Evolutionary conservation across 176 grass and related monocot species (phyloP).

Genomic region (Eremochloa ophiuroides): DNA sequence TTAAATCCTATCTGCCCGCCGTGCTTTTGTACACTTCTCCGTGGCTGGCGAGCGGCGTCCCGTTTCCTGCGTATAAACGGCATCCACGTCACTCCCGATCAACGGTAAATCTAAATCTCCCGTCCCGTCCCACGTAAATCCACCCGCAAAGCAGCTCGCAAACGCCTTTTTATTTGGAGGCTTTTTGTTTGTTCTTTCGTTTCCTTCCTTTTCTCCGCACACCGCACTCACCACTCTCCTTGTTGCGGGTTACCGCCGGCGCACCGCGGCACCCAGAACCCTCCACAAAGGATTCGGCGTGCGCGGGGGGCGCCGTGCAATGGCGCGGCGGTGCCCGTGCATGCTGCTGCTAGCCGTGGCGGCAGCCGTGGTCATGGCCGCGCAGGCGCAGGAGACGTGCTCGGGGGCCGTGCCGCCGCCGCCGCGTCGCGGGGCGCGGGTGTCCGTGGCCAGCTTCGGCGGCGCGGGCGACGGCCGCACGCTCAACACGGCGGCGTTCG

Average conservation of each 20-base stretch:
- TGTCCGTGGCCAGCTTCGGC: constrained; percentile 69
- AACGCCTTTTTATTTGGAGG: too few species aligned
- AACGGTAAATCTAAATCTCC: constrained; percentile 1
- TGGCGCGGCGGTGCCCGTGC: background rate
- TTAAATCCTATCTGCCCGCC: background rate
- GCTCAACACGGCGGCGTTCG: constrained; percentile 57
- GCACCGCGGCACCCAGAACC: background rate
- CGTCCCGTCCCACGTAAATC: constrained; percentile 31
- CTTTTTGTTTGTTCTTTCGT: constrained; percentile 1
- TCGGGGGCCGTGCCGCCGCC: constrained; percentile 38
- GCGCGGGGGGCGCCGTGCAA: background rate
- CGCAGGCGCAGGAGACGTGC: constrained; percentile 49
- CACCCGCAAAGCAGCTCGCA: constrained; percentile 15
- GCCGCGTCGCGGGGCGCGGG: constrained; percentile 49
- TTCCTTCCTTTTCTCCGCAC: background rate
- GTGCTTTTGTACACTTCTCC: background rate
- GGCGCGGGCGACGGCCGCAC: constrained; percentile 58
- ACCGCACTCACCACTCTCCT: background rate
- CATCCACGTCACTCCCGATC: background rate
- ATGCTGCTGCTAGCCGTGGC: background rate
- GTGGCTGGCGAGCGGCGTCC: background rate
- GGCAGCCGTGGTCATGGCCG: background rate
- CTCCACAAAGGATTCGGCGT: background rate
- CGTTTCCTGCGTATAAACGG: background rate
- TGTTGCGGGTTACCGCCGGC: too few species aligned